phyloP scores from a whole-genome alignment of 2,329 filamentous ascomycete genomes.

The Purpureocillium takamizusanense region DNA sequence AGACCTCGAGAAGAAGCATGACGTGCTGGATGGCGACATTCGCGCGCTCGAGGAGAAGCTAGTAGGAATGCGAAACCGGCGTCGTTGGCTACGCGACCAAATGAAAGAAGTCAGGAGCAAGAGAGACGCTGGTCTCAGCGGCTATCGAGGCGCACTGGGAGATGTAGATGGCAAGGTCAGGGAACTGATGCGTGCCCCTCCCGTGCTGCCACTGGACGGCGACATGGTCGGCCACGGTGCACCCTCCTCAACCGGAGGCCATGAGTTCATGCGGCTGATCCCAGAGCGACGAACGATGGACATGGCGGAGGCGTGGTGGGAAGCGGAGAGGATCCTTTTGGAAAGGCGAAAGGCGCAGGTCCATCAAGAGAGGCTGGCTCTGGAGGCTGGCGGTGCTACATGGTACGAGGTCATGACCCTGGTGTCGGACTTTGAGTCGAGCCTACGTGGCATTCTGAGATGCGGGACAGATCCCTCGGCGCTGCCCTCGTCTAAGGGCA shows the following conservation, averaged over 20 bases:
- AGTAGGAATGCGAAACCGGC: constrained; percentile 48
- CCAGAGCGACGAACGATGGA: constrained; percentile 57
- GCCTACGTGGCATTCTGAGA: constrained; percentile 48
- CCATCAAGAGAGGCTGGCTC: constrained; percentile 51
- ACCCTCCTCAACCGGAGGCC: constrained; percentile 25
- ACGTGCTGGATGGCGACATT: constrained; percentile 52
- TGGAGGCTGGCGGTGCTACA: constrained; percentile 56
- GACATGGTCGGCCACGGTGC: constrained; percentile 25
- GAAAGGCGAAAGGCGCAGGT: constrained; percentile 46
- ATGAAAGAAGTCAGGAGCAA: constrained; percentile 56
- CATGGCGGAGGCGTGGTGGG: constrained; percentile 66
- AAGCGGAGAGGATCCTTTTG: constrained; percentile 49
- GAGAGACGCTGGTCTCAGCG: constrained; percentile 62
- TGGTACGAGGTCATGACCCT: constrained; percentile 56
- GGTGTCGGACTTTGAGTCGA: constrained; percentile 56
- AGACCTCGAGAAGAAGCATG: constrained; percentile 46
- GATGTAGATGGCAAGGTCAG: constrained; percentile 56
- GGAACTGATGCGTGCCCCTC: constrained; percentile 49
- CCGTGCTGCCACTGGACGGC: constrained; percentile 41
- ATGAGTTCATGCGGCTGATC: constrained; percentile 51
- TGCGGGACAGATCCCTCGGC: constrained; percentile 8
- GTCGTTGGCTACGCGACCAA: constrained; percentile 48
- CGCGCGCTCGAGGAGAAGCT: constrained; percentile 56
- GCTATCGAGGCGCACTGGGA: constrained; percentile 57
- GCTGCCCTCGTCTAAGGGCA: constrained; percentile 15